These are phyloP conservation scores for Spathaspora girioi DNA, from an alignment of 805 yeast genomes.

Conservation along the genomic window DNA sequence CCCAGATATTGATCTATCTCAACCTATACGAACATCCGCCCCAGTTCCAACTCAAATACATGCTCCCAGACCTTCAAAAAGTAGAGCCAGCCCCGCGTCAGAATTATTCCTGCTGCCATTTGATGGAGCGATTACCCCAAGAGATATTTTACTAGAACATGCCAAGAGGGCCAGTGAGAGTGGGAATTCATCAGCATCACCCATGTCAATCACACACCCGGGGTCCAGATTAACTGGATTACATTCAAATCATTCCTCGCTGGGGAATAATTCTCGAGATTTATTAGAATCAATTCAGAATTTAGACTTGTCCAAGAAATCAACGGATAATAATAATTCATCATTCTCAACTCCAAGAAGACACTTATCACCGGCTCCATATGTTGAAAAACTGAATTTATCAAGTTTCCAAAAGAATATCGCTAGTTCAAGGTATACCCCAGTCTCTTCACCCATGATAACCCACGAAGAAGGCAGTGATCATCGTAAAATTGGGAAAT, in stretches of 20 bases:
- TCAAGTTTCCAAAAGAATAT: slow-evolving; percentile 59
- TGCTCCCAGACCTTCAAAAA: slow-evolving; percentile 34
- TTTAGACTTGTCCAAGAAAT: slow-evolving; percentile 21
- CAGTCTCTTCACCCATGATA: slow-evolving; percentile 57
- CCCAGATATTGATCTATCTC: slow-evolving; percentile 5
- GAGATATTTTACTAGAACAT: slow-evolving; percentile 29
- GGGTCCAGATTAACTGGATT: neutral
- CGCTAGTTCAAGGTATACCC: slow-evolving; percentile 28
- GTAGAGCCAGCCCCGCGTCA: slow-evolving; percentile 15
- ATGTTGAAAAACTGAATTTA: slow-evolving; percentile 47
- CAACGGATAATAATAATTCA: slow-evolving; percentile 20
- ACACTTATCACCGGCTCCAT: slow-evolving; percentile 51
- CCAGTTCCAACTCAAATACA: slow-evolving; percentile 10
- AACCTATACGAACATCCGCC: neutral
- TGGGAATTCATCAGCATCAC: slow-evolving; percentile 3
- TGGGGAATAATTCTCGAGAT: slow-evolving; percentile 16
- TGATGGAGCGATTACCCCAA: slow-evolving; percentile 41
- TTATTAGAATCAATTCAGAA: slow-evolving; percentile 24
- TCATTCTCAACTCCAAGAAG: slow-evolving; percentile 51
- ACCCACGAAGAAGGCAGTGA: slow-evolving; percentile 1
- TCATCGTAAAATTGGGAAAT: slow-evolving; percentile 5
- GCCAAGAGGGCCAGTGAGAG: slow-evolving; percentile 3
- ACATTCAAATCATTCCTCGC: slow-evolving; percentile 2
- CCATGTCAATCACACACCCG: neutral
- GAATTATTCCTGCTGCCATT: slow-evolving; percentile 7